Percentiles rank a stretch among this genome's conserved stretches.
These are phyloP conservation scores for Podaxis rugospora DNA, from an alignment of 768 basidiomycete genomes.

Conservation along the genomic window DNA sequence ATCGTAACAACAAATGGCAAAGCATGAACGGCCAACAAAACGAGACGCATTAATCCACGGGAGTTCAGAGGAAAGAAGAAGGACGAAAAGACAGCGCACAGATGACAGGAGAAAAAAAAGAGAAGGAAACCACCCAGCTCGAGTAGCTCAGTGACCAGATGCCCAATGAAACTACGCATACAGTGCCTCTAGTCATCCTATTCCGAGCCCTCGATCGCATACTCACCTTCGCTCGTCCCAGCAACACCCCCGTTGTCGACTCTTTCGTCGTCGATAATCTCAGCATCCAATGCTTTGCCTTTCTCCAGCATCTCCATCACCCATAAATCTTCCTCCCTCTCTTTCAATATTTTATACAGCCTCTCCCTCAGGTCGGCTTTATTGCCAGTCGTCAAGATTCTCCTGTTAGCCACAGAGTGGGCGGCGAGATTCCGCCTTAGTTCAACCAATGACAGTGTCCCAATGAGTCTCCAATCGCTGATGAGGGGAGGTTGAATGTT, in stretches of 20 bases:
- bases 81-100: neutral
- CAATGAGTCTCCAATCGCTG: conserved; percentile 33
- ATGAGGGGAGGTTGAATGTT: conserved; percentile 47
- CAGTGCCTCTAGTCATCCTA: neutral
- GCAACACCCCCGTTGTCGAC: neutral
- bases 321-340: conserved; percentile 44
- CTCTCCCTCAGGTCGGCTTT: conserved; percentile 46
- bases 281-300: neutral
- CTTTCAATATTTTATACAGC: conserved; percentile 40
- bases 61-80: neutral
- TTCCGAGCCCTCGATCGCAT: neutral
- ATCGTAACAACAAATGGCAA: neutral
- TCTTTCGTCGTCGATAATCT: neutral
- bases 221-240: neutral
- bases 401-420: conserved; percentile 44
- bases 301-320: conserved; percentile 35
- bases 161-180: no score
- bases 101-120: neutral
- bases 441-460: conserved; percentile 39
- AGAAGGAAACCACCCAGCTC: neutral
- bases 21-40: neutral
- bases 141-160: neutral
- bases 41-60: neutral
- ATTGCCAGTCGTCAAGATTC: conserved; percentile 40
- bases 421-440: conserved; percentile 55